Evolutionary conservation across 2,329 filamentous ascomycete species (phyloP).

Genomic region (Sporothrix schenckii): DNA sequence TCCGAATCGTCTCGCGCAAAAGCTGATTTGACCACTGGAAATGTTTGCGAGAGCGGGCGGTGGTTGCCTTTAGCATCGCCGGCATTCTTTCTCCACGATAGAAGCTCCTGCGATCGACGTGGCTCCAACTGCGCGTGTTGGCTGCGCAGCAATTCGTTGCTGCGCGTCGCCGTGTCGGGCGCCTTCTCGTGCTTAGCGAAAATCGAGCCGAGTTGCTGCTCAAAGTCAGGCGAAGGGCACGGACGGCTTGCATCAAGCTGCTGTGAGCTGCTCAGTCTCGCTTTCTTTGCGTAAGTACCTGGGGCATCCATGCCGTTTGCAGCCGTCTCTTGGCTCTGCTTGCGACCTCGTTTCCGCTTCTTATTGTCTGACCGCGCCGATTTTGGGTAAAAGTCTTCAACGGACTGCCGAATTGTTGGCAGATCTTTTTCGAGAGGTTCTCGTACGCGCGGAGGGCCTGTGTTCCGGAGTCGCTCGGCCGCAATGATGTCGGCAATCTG

Average conservation of each 20-base stretch:
- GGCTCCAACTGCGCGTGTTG: constrained; percentile 4
- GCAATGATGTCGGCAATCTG: constrained; percentile 64
- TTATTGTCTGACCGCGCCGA: constrained; percentile 9
- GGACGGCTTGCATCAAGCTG: background rate
- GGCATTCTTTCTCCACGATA: background rate
- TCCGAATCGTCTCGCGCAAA: constrained; percentile 10
- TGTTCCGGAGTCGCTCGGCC: constrained; percentile 47
- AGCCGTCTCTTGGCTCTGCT: background rate
- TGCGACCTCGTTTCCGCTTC: constrained; percentile 25
- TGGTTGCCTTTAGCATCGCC: background rate
- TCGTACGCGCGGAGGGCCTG: constrained; percentile 68
- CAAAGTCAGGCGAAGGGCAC: constrained; percentile 30
- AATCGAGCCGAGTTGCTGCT: constrained; percentile 25
- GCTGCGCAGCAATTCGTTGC: constrained; percentile 24
- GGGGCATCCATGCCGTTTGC: background rate
- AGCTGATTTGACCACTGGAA: constrained; percentile 32
- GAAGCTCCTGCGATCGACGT: constrained; percentile 28
- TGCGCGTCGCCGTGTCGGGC: background rate
- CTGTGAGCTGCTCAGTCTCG: background rate
- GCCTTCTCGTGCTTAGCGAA: constrained; percentile 16
- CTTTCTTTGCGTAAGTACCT: background rate
- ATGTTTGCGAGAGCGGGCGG: constrained; percentile 32
- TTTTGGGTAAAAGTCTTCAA: constrained; percentile 79
- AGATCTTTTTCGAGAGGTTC: constrained; percentile 60
- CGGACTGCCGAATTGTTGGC: constrained; percentile 78